Percentiles rank a stretch among this genome's conserved stretches.
These are phyloP conservation scores for Ogataea salicorniae DNA, from an alignment of 805 yeast species.

Conservation along the genomic window DNA sequence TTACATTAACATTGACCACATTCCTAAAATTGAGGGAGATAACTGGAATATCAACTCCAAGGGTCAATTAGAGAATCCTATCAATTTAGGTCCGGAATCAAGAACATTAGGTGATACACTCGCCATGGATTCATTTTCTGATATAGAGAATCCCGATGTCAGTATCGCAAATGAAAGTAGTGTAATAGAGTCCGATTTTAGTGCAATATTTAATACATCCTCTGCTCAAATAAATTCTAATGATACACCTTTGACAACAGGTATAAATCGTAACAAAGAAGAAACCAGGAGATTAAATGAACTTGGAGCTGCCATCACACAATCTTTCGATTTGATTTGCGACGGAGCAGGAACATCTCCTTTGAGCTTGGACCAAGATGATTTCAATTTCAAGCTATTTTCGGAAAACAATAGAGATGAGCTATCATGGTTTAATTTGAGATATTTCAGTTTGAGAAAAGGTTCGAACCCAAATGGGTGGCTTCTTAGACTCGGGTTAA, in stretches of 20 bases:
- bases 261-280: not conserved
- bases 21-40: conserved; percentile 28
- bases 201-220: not conserved
- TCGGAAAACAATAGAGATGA: conserved; percentile 1
- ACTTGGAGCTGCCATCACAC: conserved; percentile 9
- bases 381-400: conserved; percentile 12
- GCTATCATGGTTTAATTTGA: conserved; percentile 22
- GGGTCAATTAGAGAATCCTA: conserved; percentile 1
- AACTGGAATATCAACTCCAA: conserved; percentile 17
- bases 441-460: conserved; percentile 8
- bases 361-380: conserved; percentile 5
- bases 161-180: conserved; percentile 8
- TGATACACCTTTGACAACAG: not conserved
- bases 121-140: conserved; percentile 1
- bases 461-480: conserved; percentile 28
- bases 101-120: no score
- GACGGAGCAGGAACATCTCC: conserved; percentile 8
- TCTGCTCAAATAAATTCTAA: no score
- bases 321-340: conserved; percentile 14
- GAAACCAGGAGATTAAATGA: conserved; percentile 6
- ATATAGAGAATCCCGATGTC: not conserved
- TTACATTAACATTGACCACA: conserved; percentile 27
- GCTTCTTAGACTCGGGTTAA: conserved; percentile 36
- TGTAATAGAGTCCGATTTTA: conserved; percentile 4
- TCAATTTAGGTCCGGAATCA: no score